Evolutionary conservation across 148 eudicot genomes (phyloP).

Genomic region (Spergularia marina): DNA sequence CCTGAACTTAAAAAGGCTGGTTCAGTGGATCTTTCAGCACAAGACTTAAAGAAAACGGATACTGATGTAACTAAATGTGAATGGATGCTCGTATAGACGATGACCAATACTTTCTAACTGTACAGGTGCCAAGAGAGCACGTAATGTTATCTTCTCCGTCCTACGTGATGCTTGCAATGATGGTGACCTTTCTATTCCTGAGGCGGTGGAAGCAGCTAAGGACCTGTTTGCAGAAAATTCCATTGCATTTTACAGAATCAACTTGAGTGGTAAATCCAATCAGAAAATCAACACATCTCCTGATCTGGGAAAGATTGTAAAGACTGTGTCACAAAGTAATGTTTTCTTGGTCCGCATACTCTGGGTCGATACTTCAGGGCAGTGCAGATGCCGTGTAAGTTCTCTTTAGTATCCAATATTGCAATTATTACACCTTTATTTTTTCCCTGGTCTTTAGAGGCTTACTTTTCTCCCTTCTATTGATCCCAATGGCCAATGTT

Average conservation of each 20-base stretch:
- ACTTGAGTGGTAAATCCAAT: constrained; percentile 24
- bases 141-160: constrained; percentile 82
- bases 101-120: constrained; percentile 1
- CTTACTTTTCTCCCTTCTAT: not conserved
- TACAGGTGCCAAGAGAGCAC: constrained; percentile 85
- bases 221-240: constrained; percentile 85
- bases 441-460: too few relatives aligned
- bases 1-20: not conserved
- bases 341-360: constrained; percentile 61
- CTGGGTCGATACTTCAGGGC: constrained; percentile 95
- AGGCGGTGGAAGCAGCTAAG: constrained; percentile 77
- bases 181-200: constrained; percentile 81
- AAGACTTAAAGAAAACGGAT: not conserved
- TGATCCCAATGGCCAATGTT: too few relatives aligned
- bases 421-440: not conserved
- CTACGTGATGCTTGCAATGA: constrained; percentile 72
- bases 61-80: not conserved
- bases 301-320: constrained; percentile 21
- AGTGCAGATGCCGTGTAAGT: constrained; percentile 91
- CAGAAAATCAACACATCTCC: constrained; percentile 23
- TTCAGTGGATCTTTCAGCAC: constrained; percentile 1
- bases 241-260: constrained; percentile 63
- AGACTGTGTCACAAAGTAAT: constrained; percentile 38
- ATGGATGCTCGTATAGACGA: not conserved
- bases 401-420: not conserved